phyloP scores from a whole-genome alignment of 441 rosid genomes.

The Erysimum pusillum region DNA sequence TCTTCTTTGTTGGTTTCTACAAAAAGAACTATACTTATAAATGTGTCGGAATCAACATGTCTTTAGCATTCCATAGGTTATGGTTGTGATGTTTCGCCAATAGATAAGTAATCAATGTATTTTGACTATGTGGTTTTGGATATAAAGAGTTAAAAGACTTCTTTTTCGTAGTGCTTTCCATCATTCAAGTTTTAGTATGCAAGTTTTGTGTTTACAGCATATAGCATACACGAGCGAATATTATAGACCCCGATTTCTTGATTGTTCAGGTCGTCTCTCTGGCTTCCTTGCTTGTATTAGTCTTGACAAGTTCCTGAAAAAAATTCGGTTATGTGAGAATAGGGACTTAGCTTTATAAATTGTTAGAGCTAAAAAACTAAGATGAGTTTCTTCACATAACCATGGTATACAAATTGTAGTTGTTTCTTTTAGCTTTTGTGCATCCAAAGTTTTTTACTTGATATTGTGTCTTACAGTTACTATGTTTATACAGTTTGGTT shows the following conservation, averaged over 20 bases:
- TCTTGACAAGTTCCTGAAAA: not conserved
- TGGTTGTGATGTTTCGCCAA: constrained; percentile 8
- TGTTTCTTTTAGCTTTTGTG: constrained; percentile 1
- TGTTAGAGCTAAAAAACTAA: not conserved
- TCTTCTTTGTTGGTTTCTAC: constrained; percentile 21
- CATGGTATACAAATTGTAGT: not conserved
- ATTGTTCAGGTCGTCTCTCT: not conserved
- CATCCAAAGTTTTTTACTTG: constrained; percentile 1
- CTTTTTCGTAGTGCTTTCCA: not conserved
- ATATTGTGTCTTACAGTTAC: constrained; percentile 16
- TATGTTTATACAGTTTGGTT: not conserved
- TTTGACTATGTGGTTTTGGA: constrained; percentile 16
- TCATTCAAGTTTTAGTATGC: not conserved
- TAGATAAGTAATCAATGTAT: constrained; percentile 26
- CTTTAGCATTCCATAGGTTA: constrained; percentile 29
- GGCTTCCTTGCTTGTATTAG: not conserved
- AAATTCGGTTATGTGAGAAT: not conserved
- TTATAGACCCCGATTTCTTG: not conserved
- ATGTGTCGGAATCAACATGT: constrained; percentile 13
- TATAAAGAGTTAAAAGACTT: constrained; percentile 14
- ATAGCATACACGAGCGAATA: not conserved
- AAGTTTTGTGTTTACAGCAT: constrained; percentile 14
- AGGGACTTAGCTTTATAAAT: not conserved
- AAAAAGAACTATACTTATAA: not conserved
- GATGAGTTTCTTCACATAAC: not conserved